Conservation (phyloP, 306 rosid genomes). For the Luffa aegyptiaca region DNA sequence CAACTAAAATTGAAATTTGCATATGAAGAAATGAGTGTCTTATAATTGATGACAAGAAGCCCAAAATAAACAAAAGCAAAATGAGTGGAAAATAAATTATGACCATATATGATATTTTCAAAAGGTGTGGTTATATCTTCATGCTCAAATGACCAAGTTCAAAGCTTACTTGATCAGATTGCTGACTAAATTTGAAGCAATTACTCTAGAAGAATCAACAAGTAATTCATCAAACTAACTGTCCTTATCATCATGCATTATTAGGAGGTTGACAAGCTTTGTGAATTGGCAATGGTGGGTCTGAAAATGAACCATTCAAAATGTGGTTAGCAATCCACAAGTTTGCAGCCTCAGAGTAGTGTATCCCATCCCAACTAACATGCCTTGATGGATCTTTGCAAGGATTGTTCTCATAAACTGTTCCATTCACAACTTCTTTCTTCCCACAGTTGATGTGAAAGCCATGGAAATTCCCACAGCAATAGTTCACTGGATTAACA, state of each 20-base stretch:
- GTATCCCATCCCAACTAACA: conserved; percentile 87
- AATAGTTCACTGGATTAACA: conserved; percentile 56
- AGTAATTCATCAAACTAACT: neutral
- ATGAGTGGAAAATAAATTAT: no score
- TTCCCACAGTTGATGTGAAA: conserved; percentile 57
- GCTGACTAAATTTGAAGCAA: neutral
- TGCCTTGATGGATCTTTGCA: conserved; percentile 60
- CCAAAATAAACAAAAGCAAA: no score
- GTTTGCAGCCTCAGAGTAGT: conserved; percentile 77
- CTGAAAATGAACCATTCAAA: conserved; percentile 51
- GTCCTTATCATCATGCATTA: conserved; percentile 2
- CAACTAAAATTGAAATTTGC: no score
- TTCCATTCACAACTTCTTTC: conserved; percentile 52
- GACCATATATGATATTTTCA: no score
- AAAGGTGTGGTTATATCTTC: neutral
- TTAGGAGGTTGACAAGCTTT: conserved; percentile 37
- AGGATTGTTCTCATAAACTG: conserved; percentile 52
- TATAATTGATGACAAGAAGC: no score
- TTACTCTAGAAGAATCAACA: neutral
- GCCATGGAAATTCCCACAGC: conserved; percentile 71
- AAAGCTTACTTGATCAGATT: neutral
- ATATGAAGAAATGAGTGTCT: no score
- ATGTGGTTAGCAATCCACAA: conserved; percentile 42
- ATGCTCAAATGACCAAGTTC: neutral
- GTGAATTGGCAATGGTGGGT: conserved; percentile 49